Evolutionary conservation across 2,329 filamentous ascomycete species (phyloP).

Genomic region (Pseudocercospora vitis): DNA sequence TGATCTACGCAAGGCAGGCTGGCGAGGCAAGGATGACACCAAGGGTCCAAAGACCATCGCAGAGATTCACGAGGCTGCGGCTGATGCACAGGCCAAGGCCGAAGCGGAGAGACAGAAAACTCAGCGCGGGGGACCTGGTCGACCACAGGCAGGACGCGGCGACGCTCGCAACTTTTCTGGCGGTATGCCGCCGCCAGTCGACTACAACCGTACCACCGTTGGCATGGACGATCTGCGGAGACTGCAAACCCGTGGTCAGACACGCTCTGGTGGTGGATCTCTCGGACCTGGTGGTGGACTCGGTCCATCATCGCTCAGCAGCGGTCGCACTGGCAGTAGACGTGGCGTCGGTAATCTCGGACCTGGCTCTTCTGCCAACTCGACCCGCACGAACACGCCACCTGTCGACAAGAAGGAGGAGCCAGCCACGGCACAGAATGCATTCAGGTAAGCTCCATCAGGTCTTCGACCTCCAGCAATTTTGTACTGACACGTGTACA

Average conservation of each 20-base stretch:
- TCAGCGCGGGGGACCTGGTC: slow-evolving; percentile 66
- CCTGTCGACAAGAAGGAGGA: slow-evolving; percentile 65
- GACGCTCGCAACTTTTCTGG: slow-evolving; percentile 82
- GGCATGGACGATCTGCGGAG: slow-evolving; percentile 88
- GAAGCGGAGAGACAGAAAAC: slow-evolving; percentile 57
- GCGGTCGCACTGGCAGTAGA: slow-evolving; percentile 86
- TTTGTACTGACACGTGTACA: slow-evolving; percentile 36
- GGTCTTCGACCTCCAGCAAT: slow-evolving; percentile 23
- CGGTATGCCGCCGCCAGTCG: slow-evolving; percentile 63
- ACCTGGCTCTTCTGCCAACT: slow-evolving; percentile 64
- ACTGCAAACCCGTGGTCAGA: slow-evolving; percentile 66
- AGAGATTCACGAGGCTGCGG: slow-evolving; percentile 82
- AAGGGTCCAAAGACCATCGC: slow-evolving; percentile 97
- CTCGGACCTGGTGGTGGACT: slow-evolving; percentile 79
- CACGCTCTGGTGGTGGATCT: slow-evolving; percentile 56
- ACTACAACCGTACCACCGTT: slow-evolving; percentile 75
- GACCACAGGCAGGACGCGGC: slow-evolving; percentile 73
- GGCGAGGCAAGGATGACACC: slow-evolving; percentile 89
- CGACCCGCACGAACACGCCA: slow-evolving; percentile 86
- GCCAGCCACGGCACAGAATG: slow-evolving; percentile 72
- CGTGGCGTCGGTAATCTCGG: slow-evolving; percentile 36
- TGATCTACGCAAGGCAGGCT: slow-evolving; percentile 74
- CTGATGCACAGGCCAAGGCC: slow-evolving; percentile 75
- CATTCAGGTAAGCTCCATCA: slow-evolving; percentile 78
- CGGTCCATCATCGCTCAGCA: slow-evolving; percentile 53